Evolutionary conservation across 768 basidiomycete species (phyloP), one percentile per base, ranked within the genome.

Genomic region (Tylopilus plumbeoviolaceoides): DNA sequence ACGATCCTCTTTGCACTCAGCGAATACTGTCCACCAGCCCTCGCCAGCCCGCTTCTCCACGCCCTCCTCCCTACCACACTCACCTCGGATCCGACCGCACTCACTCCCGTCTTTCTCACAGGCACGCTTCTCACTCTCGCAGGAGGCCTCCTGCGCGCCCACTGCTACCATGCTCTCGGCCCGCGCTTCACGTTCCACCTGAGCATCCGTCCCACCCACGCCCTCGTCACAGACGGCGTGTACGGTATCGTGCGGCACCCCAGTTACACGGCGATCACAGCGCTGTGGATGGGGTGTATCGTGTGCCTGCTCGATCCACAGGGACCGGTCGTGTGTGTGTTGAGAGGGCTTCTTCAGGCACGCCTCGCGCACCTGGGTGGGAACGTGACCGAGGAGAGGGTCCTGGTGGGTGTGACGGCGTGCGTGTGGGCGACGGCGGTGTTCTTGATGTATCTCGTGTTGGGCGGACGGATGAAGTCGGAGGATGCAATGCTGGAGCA

Each of bases 161-260:
- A 30, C 30, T 65, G 64, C 42, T 66, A 44, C 47, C 35, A 15
- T 44, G 10, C 46, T 12, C 66, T 69, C 41, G 69, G 69, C 9
- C 1, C 25, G 0, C 35, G n/a, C 36, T 69, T 68, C 33, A 70
- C 62, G 3, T 64, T 64, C n/a, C 60, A 70, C 8, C 59, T 70
- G 14, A 47, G 55, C 30, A 55, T 68, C 44, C 60, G 53, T 3
- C 50, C 51, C 7, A 12, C 51, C 14, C 66, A 62, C n/a, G 27
- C 44, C 33, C 63, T 72, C 48, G 54, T 72, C 27, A 70, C 64
- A 4, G 7, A 41, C 0, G 68, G 66, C 1, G 56, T 50, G 18
- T 70, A 72, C 53, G 8, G 55, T 10, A 12, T 63, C 47, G 63
- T 72, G 4, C 63, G 70, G 1, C 70, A 72, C 53, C 70, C 70